A percentile compares a stretch with the other conserved stretches of the same genome.
These are phyloP conservation scores for Calocera cornea DNA, from an alignment of 768 basidiomycete species.

Conservation along the genomic window DNA sequence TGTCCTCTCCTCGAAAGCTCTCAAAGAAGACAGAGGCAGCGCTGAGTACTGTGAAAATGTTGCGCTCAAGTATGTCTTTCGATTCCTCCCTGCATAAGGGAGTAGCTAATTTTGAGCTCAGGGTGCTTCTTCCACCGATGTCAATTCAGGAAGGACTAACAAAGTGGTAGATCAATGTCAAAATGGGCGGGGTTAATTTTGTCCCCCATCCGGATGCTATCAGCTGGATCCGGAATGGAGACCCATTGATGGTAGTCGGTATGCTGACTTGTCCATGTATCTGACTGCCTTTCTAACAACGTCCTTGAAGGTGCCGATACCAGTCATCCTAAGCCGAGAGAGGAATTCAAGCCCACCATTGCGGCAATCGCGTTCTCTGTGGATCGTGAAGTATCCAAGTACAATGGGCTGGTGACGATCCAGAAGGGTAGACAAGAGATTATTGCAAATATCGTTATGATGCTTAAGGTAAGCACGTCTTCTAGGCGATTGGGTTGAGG, in stretches of 20 bases:
- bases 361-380: background rate
- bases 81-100: no score
- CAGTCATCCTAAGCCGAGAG: background rate
- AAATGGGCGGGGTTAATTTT: background rate
- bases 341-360: background rate
- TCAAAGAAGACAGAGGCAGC: background rate
- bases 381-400: background rate
- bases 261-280: background rate
- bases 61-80: background rate
- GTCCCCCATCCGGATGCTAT: background rate
- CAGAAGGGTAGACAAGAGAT: background rate
- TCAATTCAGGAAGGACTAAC: background rate
- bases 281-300: background rate
- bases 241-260: background rate
- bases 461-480: background rate
- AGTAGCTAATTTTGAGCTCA: background rate
- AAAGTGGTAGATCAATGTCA: background rate
- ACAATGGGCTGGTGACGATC: background rate
- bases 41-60: background rate
- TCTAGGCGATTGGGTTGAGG: no score
- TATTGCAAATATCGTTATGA: background rate
- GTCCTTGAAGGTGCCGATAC: background rate
- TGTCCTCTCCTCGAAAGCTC: background rate
- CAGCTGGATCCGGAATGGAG: background rate
- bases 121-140: no score